phyloP scores from a whole-genome alignment of 164 flowering plant species.

The Piper longum region DNA sequence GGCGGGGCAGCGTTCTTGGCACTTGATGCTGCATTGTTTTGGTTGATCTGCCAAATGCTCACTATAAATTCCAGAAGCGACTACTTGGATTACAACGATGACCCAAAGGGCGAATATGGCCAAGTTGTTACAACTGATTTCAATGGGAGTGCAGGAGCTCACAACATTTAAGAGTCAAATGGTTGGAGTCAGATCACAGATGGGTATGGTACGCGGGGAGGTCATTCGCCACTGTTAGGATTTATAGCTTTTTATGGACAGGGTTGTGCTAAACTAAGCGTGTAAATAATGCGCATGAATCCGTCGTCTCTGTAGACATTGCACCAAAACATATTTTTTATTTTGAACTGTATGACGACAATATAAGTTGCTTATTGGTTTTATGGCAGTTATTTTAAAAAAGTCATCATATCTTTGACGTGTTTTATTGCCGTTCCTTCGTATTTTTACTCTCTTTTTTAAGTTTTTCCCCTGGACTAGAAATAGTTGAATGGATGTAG shows the following conservation, averaged over 20 bases:
- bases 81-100: slow-evolving; percentile 18
- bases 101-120: slow-evolving; percentile 29
- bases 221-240: neutral
- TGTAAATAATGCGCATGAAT: neutral
- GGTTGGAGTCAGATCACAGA: neutral
- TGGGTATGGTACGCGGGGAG: neutral
- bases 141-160: neutral
- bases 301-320: neutral
- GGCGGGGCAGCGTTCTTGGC: slow-evolving; percentile 40
- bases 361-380: neutral
- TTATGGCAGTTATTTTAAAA: too few species aligned
- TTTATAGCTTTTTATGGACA: neutral
- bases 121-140: slow-evolving; percentile 18
- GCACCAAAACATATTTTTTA: neutral
- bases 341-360: neutral
- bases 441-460: too few species aligned
- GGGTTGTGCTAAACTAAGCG: neutral
- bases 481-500: too few species aligned
- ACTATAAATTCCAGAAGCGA: slow-evolving; percentile 27
- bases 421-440: too few species aligned
- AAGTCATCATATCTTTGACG: too few species aligned
- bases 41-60: slow-evolving; percentile 37
- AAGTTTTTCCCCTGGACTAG: too few species aligned
- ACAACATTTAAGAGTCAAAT: neutral
- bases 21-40: slow-evolving; percentile 29